Conservation (phyloP, 169 alveolate genomes). For the Cryptosporidium ryanae region DNA sequence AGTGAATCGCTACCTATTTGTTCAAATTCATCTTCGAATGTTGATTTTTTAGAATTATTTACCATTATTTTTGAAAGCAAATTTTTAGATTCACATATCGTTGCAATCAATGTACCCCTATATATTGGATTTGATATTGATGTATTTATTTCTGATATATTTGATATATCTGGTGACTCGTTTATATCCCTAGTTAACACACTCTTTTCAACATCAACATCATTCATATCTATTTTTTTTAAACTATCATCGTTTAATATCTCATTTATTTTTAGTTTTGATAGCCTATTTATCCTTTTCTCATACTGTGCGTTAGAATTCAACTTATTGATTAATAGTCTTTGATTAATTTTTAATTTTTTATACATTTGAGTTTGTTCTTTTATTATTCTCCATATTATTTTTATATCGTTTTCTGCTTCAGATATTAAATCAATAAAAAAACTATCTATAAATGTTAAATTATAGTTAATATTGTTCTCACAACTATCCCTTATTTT, state of each 20-base stretch:
- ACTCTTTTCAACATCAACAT: conserved; percentile 23
- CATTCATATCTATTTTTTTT: conserved; percentile 1
- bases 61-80: conserved; percentile 28
- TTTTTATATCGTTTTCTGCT: conserved; percentile 62
- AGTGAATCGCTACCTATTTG: conserved; percentile 43
- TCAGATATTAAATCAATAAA: conserved; percentile 45
- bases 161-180: conserved; percentile 30
- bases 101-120: conserved; percentile 42
- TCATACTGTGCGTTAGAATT: conserved; percentile 39
- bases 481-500: conserved; percentile 35
- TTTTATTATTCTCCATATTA: conserved; percentile 45
- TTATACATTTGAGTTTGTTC: conserved; percentile 24
- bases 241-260: conserved; percentile 19
- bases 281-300: conserved; percentile 20
- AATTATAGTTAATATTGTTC: not conserved
- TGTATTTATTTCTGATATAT: conserved; percentile 6
- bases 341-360: not conserved
- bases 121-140: conserved; percentile 51
- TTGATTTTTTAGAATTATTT: conserved; percentile 22
- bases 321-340: not conserved
- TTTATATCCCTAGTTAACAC: conserved; percentile 19
- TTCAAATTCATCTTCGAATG: conserved; percentile 60
- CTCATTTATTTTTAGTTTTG: conserved; percentile 19
- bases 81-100: conserved; percentile 40
- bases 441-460: conserved; percentile 23